Conservation (phyloP, 1,284 basidiomycete species). For the Pascua sp. region DNA sequence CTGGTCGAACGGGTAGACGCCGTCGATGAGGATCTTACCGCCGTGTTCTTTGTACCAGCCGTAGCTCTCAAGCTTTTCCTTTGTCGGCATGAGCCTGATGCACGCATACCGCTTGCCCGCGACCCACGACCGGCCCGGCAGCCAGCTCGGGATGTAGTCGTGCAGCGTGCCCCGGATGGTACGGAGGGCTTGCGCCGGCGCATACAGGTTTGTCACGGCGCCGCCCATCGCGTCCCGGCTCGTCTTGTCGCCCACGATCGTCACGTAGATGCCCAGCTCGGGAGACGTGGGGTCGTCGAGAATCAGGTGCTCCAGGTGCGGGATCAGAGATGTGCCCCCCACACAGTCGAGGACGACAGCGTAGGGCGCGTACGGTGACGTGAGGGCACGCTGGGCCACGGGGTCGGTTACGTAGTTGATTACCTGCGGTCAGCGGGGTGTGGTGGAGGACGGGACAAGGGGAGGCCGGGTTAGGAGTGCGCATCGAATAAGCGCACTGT, state of each 20-base stretch:
- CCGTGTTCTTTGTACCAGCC: conserved; percentile 46
- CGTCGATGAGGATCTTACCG: conserved; percentile 60
- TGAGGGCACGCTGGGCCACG: conserved; percentile 51
- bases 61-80: conserved; percentile 28
- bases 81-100: conserved; percentile 23
- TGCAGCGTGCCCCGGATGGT: conserved; percentile 47
- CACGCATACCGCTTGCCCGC: conserved; percentile 27
- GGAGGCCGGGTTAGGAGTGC: no score
- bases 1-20: conserved; percentile 58
- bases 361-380: conserved; percentile 38
- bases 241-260: conserved; percentile 35
- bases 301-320: conserved; percentile 32
- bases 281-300: conserved; percentile 2
- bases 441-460: no score
- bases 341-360: conserved; percentile 42
- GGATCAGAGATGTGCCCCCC: conserved; percentile 27
- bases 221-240: conserved; percentile 29
- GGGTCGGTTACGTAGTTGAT: conserved; percentile 60
- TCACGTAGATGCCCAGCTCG: conserved; percentile 34
- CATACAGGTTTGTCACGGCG: conserved; percentile 23
- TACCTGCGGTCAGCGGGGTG: conserved; percentile 38
- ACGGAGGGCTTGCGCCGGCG: conserved; percentile 25
- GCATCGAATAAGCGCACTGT: no score
- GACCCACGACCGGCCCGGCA: conserved; percentile 42
- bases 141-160: conserved; percentile 49